Evolutionary conservation across 2,329 filamentous ascomycete genomes (phyloP).

Genomic region (Truncatella angustata): DNA sequence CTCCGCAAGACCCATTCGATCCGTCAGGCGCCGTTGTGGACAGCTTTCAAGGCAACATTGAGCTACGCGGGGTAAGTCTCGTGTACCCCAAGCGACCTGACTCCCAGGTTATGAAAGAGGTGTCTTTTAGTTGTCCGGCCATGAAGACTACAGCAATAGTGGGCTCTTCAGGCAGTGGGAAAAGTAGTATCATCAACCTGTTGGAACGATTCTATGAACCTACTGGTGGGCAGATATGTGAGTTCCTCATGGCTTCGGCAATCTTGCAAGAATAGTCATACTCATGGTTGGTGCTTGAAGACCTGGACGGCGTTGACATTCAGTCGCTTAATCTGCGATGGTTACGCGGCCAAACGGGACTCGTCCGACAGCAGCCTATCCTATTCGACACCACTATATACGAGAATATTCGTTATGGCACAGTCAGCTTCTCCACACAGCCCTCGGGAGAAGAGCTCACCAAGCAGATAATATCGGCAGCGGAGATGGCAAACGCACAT

Average conservation of each 20-base stretch:
- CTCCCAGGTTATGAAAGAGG: constrained; percentile 81
- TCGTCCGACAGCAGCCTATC: constrained; percentile 91
- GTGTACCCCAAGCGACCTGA: constrained; percentile 94
- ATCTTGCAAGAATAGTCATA: too few relatives aligned
- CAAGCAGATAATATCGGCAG: constrained; percentile 74
- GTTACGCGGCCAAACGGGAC: constrained; percentile 86
- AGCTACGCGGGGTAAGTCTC: constrained; percentile 80
- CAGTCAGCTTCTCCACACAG: constrained; percentile 81
- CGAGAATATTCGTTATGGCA: constrained; percentile 84
- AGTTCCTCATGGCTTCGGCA: too few relatives aligned
- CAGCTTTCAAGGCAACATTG: constrained; percentile 73
- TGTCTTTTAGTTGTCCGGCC: constrained; percentile 76
- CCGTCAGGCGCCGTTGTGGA: constrained; percentile 70
- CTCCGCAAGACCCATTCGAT: constrained; percentile 76
- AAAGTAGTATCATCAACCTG: constrained; percentile 89
- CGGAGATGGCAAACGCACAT: constrained; percentile 89
- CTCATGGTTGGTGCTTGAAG: constrained; percentile 60
- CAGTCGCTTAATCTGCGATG: constrained; percentile 80
- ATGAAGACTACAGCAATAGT: constrained; percentile 93
- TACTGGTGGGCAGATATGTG: constrained; percentile 69
- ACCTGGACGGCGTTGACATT: constrained; percentile 81
- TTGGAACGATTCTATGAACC: constrained; percentile 94
- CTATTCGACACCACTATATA: constrained; percentile 88
- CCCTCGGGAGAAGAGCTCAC: constrained; percentile 64
- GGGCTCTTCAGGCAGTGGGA: constrained; percentile 90